Evolutionary conservation across 2,329 filamentous ascomycete genomes (phyloP), one percentile per base, ranked within the genome.

Genomic region (Dothistroma pini): DNA sequence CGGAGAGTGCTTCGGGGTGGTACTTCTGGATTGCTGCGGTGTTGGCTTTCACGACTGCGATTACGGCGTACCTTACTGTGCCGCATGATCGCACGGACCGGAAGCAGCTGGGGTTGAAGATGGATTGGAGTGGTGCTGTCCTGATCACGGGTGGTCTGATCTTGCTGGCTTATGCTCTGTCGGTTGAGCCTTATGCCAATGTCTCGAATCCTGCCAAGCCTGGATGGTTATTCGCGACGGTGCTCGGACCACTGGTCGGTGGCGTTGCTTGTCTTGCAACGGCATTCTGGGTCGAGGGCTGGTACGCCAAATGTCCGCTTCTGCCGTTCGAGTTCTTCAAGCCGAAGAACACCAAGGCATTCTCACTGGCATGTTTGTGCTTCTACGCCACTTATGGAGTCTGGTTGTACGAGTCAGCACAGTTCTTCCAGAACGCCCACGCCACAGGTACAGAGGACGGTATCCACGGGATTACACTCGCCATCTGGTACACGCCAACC

Each of bases 371-470:
- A 1, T 70, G 67, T 34, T 63, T 76, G 4, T 74, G 71, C 68
- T 74, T 75, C 66, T 76, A 74, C 53, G 74, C 72, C 9, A 71
- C 69, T 21, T 75, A 74, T 55, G 68, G 72, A 38, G 69, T 72
- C 49, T 70, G 69, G 69, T 63, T 74, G 25, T 72, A 73, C 65
- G 69, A 71, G 52, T 70, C 71, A 1, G 65, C 71, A 12, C 57
- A 70, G 35, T 69, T 65, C 65, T 64, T 69, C 63, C 35, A 67
- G 32, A 68, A 61, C 44, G 54, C 61, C 2, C 50, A 60, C n/a
- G 66, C 62, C 31, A 66, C 59, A 38, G 63, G 59, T 52, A 65
- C 48, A 25, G 49, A 44, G 29, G 51, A 63, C 14, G 66, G 68
- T 11, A 63, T 72, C 14, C 58, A 63, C 32, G 72, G 71, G 19